Conservation (phyloP, 1,139 yeast genomes). For the Saccharomyces hybrid region DNA sequence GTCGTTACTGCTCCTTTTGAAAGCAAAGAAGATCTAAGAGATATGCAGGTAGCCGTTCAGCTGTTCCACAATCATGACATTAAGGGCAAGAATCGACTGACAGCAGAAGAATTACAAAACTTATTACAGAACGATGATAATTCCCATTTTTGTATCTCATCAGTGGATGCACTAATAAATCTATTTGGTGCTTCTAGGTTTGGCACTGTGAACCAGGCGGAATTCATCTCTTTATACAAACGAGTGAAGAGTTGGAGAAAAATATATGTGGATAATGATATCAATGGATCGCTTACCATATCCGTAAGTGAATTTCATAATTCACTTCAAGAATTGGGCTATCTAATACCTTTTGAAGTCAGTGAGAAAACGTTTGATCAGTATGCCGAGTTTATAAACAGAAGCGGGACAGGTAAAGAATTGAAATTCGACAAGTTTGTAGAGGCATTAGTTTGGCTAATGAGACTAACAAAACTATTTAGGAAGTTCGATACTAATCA, state of each 20-base stretch:
- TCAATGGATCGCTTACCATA: slow-evolving; percentile 30
- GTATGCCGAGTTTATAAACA: slow-evolving; percentile 29
- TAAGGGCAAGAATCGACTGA: slow-evolving; percentile 25
- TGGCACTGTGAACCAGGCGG: slow-evolving; percentile 30
- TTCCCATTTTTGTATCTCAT: slow-evolving; percentile 28
- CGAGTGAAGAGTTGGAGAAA: slow-evolving; percentile 32
- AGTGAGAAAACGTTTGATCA: slow-evolving; percentile 32
- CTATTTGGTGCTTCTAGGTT: slow-evolving; percentile 31
- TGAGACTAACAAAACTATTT: slow-evolving; percentile 71
- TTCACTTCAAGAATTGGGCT: slow-evolving; percentile 31
- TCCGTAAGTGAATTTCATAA: slow-evolving; percentile 29
- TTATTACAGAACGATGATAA: slow-evolving; percentile 32
- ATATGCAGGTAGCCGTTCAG: slow-evolving; percentile 25
- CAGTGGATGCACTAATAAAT: slow-evolving; percentile 30
- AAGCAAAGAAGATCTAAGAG: slow-evolving; percentile 19
- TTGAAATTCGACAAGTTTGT: slow-evolving; percentile 78
- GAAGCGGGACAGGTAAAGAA: slow-evolving; percentile 40
- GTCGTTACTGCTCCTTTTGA: slow-evolving; percentile 4
- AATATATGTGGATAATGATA: slow-evolving; percentile 33
- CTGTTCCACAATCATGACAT: slow-evolving; percentile 30
- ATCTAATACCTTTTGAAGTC: slow-evolving; percentile 30
- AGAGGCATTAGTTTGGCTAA: slow-evolving; percentile 67
- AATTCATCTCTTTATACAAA: slow-evolving; percentile 30
- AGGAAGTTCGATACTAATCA: slow-evolving; percentile 69
- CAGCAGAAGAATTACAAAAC: slow-evolving; percentile 31